Conservation (phyloP, 2,329 filamentous ascomycete genomes). For the Stagonosporopsis vannaccii region DNA sequence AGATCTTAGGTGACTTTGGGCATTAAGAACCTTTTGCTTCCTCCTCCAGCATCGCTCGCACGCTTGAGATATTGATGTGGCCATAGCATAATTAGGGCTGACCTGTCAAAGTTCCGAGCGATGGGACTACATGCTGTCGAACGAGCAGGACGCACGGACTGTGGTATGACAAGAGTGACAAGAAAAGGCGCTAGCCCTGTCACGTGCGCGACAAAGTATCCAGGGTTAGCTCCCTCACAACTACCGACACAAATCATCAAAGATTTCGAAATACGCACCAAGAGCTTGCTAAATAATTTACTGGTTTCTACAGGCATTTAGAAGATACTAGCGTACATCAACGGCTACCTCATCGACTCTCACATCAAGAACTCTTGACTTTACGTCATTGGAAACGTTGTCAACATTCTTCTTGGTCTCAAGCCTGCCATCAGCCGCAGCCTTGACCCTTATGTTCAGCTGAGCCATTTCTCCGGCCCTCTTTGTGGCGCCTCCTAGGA, state of each 20-base stretch:
- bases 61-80: constrained; percentile 18
- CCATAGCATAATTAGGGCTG: constrained; percentile 1
- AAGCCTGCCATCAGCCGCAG: background rate
- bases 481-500: constrained; percentile 50
- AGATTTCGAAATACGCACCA: too few species aligned
- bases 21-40: constrained; percentile 23
- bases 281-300: too few species aligned
- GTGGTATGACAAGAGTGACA: too few species aligned
- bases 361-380: background rate
- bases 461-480: constrained; percentile 32
- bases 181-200: background rate
- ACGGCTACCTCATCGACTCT: background rate
- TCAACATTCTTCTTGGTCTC: background rate
- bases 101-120: background rate
- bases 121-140: too few species aligned
- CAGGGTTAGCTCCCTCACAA: background rate
- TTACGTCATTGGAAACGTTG: background rate
- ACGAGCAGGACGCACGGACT: too few species aligned
- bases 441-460: constrained; percentile 18
- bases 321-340: background rate
- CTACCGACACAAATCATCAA: too few species aligned
- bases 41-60: constrained; percentile 27
- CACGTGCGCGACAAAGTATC: background rate
- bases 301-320: too few species aligned
- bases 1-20: background rate